Evolutionary conservation across 2,329 filamentous ascomycete genomes (phyloP).

Genomic region (Botryotinia calthae): DNA sequence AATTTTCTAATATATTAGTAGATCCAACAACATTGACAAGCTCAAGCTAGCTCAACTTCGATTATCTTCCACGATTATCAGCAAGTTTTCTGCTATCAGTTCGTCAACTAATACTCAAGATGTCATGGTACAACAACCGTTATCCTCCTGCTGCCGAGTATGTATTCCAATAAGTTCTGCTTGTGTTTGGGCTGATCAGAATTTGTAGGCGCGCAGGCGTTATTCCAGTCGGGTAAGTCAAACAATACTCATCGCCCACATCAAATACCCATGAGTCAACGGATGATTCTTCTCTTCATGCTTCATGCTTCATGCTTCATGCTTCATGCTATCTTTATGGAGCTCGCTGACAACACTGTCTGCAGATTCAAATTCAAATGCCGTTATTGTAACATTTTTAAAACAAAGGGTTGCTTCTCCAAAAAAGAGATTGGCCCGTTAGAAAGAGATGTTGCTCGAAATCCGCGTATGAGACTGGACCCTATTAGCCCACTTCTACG

Average conservation of each 20-base stretch:
- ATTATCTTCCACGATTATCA: neutral
- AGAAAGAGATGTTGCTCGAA: conserved; percentile 23
- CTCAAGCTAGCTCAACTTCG: neutral
- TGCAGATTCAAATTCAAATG: conserved; percentile 22
- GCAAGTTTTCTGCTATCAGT: no score
- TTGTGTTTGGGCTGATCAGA: neutral
- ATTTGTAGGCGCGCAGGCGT: neutral
- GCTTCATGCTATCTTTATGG: neutral
- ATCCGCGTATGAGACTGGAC: conserved; percentile 23
- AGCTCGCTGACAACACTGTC: neutral
- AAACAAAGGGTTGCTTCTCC: conserved; percentile 43
- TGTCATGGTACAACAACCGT: neutral
- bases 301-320: no score
- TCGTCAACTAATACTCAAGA: neutral
- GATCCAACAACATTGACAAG: neutral
- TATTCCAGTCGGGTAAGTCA: conserved; percentile 6
- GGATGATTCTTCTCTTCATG: neutral
- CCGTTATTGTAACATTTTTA: conserved; percentile 29
- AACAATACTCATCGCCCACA: neutral
- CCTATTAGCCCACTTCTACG: conserved; percentile 28
- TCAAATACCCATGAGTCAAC: neutral
- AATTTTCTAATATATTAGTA: neutral
- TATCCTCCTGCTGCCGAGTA: conserved; percentile 1
- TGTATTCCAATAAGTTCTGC: neutral
- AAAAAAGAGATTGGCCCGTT: conserved; percentile 47